These are phyloP conservation scores for Nitzschia sp. DNA, from an alignment of 108 stramenopile genomes.

Conservation along the genomic window DNA sequence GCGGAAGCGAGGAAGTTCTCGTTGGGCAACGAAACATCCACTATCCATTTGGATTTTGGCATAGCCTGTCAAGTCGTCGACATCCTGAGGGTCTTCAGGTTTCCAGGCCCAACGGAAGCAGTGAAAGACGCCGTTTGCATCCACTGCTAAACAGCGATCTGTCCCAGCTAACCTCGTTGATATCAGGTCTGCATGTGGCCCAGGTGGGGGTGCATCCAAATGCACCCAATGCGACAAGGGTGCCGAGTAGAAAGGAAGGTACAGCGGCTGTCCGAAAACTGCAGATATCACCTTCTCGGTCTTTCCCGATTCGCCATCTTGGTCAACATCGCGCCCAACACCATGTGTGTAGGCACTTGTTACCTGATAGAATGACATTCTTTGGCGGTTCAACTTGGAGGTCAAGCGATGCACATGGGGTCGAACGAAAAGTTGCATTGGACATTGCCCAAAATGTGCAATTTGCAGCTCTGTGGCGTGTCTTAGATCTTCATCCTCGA, in stretches of 20 bases:
- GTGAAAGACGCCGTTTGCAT: conserved; percentile 85
- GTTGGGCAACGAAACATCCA: conserved; percentile 85
- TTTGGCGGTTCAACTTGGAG: conserved; percentile 12
- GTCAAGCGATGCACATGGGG: conserved; percentile 47
- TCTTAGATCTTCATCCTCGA: conserved; percentile 88
- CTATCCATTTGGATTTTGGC: conserved; percentile 45
- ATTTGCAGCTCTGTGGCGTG: conserved; percentile 94
- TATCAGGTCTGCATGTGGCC: conserved; percentile 78
- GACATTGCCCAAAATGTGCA: conserved; percentile 97
- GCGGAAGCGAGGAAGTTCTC: conserved; percentile 82
- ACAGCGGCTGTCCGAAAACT: conserved; percentile 40
- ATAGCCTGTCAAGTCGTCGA: conserved; percentile 23
- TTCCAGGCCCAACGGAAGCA: conserved; percentile 90
- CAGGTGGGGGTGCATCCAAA: conserved; percentile 84
- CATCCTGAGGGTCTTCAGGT: conserved; percentile 51
- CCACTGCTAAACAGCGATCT: conserved; percentile 85
- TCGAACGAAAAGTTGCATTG: conserved; percentile 82
- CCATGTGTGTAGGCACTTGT: conserved; percentile 50
- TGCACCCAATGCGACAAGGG: conserved; percentile 89
- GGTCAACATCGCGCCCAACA: conserved; percentile 4
- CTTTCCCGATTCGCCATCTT: conserved; percentile 4
- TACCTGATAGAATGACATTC: conserved; percentile 51
- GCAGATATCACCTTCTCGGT: conserved; percentile 3
- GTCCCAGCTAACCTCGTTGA: conserved; percentile 70
- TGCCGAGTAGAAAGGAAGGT: conserved; percentile 79